Base-by-base conservation (phyloP, 73 alveolate species). In the Paramecium biaurelia region DNA sequence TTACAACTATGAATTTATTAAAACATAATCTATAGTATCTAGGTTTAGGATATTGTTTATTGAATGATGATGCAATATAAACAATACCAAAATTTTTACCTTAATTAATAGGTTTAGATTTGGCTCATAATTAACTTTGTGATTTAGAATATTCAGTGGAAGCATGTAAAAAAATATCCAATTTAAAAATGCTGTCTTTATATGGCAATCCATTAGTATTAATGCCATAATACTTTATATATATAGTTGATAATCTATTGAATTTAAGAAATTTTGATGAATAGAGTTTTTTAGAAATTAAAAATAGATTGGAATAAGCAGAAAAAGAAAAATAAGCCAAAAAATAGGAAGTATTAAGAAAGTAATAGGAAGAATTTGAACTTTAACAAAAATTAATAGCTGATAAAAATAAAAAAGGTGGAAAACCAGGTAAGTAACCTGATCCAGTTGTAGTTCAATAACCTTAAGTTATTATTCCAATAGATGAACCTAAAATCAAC, bases 341-440 rank as follows among this genome's bases (percentile, higher is more conserved):
- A 79, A 79, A 24, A 18, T 45, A 79, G 18, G 90, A 79, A 23
- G 70, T 76, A 5, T 18, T 45, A 9, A 20, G 74, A 5, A 79
- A 79, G 12, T 12, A 38, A 42, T 45, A 79, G 28, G 90, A 41
- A 23, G 72, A 42, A 23, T 24, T 79, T 6, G 90, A 79, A 79
- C 23, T 23, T 10, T 47, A 79, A 45, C 12, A 79, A 79, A 79
- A 79, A 24, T 15, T 41, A 20, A 20, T 79, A 42, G 90, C 90
- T 24, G 90, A 79, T 79, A 79, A 79, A 79, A 79, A 79, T 79
- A 79, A 79, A 45, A 79, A 79, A 21, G 90, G 76, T 79, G 90
- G 76, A 14, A 79, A 79, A 47, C 90, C 90, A 12, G 76, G 63
- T 14, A 23, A 41, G 20, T 7, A 43, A 79, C 42, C 45, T 21